Percentiles rank a stretch among this genome's conserved stretches.
These are phyloP conservation scores for Mrakia gelida DNA, from an alignment of 768 basidiomycete genomes.

Conservation along the genomic window DNA sequence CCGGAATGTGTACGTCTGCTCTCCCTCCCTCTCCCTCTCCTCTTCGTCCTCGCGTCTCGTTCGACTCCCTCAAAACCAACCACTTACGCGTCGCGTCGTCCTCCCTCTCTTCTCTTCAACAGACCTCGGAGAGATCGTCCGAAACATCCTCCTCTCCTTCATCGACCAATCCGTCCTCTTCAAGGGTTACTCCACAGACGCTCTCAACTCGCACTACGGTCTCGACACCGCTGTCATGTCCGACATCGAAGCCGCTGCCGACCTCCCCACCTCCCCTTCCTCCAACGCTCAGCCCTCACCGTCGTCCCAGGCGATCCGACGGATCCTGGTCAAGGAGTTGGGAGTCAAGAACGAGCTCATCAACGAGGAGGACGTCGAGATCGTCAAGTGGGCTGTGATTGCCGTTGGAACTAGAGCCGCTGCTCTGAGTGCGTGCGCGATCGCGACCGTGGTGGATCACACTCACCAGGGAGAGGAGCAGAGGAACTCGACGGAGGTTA, in stretches of 20 bases:
- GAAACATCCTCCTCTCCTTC: slow-evolving; percentile 76
- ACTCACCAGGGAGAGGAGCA: slow-evolving; percentile 60
- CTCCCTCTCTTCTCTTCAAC: background rate
- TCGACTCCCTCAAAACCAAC: background rate
- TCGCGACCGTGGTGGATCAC: slow-evolving; percentile 79
- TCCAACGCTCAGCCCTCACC: slow-evolving; percentile 25
- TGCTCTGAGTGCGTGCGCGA: slow-evolving; percentile 73
- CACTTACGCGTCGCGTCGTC: background rate
- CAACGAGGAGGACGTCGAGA: slow-evolving; percentile 53
- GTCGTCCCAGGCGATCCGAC: slow-evolving; percentile 42
- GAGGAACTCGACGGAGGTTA: slow-evolving; percentile 45
- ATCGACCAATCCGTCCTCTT: slow-evolving; percentile 72
- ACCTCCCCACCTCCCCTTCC: slow-evolving; percentile 38
- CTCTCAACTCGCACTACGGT: slow-evolving; percentile 85
- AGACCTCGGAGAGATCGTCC: slow-evolving; percentile 85
- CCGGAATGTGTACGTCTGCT: slow-evolving; percentile 67
- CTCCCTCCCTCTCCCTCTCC: slow-evolving; percentile 2
- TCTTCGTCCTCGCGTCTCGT: slow-evolving; percentile 30
- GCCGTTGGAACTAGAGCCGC: slow-evolving; percentile 79
- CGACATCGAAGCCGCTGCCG: slow-evolving; percentile 64
- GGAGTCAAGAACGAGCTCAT: slow-evolving; percentile 57
- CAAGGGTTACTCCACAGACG: slow-evolving; percentile 64
- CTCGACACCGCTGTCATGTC: slow-evolving; percentile 92
- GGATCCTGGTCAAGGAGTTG: slow-evolving; percentile 60
- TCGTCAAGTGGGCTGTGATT: slow-evolving; percentile 73